Percentiles rank a stretch among this genome's conserved stretches.
Evolutionary conservation across 345 rosid species (phyloP).

Genomic region (Xanthoceras sorbifolium): DNA sequence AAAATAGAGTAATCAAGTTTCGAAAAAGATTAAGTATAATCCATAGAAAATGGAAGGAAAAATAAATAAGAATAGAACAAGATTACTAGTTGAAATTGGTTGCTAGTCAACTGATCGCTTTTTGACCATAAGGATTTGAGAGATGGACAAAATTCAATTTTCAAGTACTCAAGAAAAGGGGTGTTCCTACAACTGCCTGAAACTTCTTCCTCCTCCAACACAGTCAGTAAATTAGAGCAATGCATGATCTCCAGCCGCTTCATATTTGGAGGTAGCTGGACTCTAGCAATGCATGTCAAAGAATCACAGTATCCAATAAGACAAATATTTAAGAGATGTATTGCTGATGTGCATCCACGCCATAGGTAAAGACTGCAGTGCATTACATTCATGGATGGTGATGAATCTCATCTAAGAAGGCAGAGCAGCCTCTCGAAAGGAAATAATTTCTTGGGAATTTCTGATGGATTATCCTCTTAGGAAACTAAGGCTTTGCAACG

Average conservation of each 20-base stretch:
- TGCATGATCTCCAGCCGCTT: slow-evolving; percentile 7
- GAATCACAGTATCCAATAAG: neutral
- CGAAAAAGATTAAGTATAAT: too few species aligned
- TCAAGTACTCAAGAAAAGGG: slow-evolving; percentile 1
- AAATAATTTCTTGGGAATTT: neutral
- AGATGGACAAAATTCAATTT: slow-evolving; percentile 16
- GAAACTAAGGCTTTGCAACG: slow-evolving; percentile 5
- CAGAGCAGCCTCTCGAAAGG: neutral
- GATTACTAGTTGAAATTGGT: too few species aligned
- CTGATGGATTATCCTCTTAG: slow-evolving; percentile 12
- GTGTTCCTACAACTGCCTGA: slow-evolving; percentile 3
- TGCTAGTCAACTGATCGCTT: too few species aligned
- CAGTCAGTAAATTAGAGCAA: slow-evolving; percentile 14
- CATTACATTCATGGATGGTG: neutral
- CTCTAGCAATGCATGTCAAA: neutral
- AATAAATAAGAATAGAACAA: too few species aligned
- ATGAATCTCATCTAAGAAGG: neutral
- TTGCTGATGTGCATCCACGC: neutral
- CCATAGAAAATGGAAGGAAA: too few species aligned
- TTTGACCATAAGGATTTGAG: slow-evolving; percentile 17
- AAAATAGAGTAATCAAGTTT: too few species aligned
- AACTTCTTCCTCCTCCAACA: neutral
- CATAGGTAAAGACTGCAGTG: neutral
- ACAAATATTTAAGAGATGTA: neutral
- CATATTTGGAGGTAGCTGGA: slow-evolving; percentile 19